Conservation (phyloP, 164 flowering plant species). For the Liriodendron chinense region DNA sequence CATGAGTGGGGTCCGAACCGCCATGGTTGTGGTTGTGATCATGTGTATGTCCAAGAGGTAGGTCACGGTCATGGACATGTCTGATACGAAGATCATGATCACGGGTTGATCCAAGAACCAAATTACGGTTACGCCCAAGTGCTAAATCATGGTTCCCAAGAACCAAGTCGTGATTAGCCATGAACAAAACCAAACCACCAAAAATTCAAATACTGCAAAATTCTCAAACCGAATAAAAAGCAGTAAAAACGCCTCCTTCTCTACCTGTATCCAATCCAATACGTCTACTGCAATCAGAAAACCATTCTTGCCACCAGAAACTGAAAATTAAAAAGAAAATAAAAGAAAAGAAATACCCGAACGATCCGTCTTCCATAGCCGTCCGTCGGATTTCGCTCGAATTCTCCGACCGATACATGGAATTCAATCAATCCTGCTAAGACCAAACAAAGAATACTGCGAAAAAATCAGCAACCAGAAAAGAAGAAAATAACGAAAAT, state of each 20-base stretch:
- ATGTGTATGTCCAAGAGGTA: constrained; percentile 5
- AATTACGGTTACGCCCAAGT: constrained; percentile 42
- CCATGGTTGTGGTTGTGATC: constrained; percentile 5
- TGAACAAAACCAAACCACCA: background rate
- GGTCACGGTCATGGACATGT: constrained; percentile 22
- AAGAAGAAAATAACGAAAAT: background rate
- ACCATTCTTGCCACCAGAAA: background rate
- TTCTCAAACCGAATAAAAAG: background rate
- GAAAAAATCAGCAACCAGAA: background rate
- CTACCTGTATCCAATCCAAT: background rate
- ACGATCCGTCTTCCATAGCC: background rate
- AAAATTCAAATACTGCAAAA: constrained; percentile 1
- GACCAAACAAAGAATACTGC: background rate
- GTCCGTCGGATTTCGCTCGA: background rate
- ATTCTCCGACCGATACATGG: constrained; percentile 9
- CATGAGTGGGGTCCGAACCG: background rate
- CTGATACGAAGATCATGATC: constrained; percentile 35
- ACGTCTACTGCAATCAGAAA: background rate
- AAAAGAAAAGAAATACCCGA: no score
- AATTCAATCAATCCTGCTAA: background rate
- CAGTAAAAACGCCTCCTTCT: background rate
- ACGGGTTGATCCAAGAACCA: constrained; percentile 31
- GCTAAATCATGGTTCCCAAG: constrained; percentile 33
- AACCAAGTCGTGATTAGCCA: constrained; percentile 6
- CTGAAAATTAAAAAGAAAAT: background rate